Evolutionary conservation across 495 filamentous ascomycete species (phyloP).

Genomic region (Polyplosphaeria fusca): DNA sequence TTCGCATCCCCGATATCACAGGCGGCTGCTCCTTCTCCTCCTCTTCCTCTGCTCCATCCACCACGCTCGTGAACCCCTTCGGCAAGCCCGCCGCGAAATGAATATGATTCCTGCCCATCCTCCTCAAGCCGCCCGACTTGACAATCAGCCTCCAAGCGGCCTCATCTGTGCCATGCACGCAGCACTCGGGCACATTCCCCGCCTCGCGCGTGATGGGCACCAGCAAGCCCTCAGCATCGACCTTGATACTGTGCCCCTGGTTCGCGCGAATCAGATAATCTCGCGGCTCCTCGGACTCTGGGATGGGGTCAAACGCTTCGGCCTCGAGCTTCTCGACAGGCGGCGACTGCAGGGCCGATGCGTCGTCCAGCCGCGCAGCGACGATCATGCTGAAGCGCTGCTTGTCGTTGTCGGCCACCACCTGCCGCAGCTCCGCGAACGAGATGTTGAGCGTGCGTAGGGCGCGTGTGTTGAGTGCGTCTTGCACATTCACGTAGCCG

Average conservation of each 20-base stretch:
- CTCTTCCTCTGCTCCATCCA: slow-evolving; percentile 10
- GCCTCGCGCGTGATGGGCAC: slow-evolving; percentile 55
- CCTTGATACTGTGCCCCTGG: slow-evolving; percentile 77
- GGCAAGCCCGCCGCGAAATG: slow-evolving; percentile 77
- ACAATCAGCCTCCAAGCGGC: slow-evolving; percentile 70
- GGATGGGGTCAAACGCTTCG: slow-evolving; percentile 8
- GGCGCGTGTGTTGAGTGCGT: slow-evolving; percentile 71
- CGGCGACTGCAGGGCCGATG: slow-evolving; percentile 16
- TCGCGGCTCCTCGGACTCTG: slow-evolving; percentile 47
- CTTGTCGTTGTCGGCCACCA: slow-evolving; percentile 78
- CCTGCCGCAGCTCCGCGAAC: slow-evolving; percentile 66
- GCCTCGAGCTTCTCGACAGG: slow-evolving; percentile 15
- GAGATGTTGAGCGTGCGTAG: slow-evolving; percentile 66
- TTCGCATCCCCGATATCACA: slow-evolving; percentile 84
- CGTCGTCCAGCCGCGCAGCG: slow-evolving; percentile 36
- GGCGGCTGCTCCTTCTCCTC: slow-evolving; percentile 29
- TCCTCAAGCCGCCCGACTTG: slow-evolving; percentile 66
- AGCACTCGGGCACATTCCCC: slow-evolving; percentile 56
- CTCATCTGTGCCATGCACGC: slow-evolving; percentile 87
- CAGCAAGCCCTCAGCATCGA: slow-evolving; percentile 67
- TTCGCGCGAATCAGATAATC: slow-evolving; percentile 89
- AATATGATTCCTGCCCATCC: slow-evolving; percentile 80
- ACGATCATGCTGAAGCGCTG: slow-evolving; percentile 76
- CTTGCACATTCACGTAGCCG: slow-evolving; percentile 74
- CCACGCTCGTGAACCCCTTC: slow-evolving; percentile 35